These are phyloP conservation scores for Backusella tuberculispora DNA, from an alignment of 192 early-diverging fungal genomes.

Conservation along the genomic window DNA sequence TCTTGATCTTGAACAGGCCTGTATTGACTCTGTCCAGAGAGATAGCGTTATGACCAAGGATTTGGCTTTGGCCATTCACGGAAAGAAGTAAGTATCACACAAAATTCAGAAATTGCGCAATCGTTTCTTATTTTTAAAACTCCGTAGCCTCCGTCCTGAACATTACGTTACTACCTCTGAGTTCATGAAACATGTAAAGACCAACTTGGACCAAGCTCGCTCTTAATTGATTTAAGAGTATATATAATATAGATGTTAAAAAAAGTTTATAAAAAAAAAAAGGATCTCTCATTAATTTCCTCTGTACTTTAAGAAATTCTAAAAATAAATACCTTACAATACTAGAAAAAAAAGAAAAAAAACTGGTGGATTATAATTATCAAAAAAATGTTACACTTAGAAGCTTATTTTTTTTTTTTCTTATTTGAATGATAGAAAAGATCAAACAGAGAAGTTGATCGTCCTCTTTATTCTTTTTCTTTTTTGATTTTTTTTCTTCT, in stretches of 20 bases:
- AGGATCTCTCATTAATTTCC: not conserved
- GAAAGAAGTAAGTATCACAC: constrained; percentile 53
- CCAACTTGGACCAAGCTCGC: constrained; percentile 11
- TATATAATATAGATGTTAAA: not conserved
- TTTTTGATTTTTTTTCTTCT: not conserved
- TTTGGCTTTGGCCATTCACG: constrained; percentile 79
- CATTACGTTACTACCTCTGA: constrained; percentile 23
- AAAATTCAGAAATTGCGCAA: constrained; percentile 13
- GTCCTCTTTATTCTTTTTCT: not conserved
- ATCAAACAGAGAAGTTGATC: constrained; percentile 6
- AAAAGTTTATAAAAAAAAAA: not conserved
- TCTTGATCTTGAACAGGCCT: constrained; percentile 82
- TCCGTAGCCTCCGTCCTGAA: constrained; percentile 17
- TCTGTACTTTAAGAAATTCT: constrained; percentile 2
- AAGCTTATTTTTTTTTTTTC: constrained; percentile 6
- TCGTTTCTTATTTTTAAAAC: constrained; percentile 13
- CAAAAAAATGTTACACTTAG: constrained; percentile 1
- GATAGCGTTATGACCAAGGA: constrained; percentile 94
- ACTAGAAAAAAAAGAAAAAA: not conserved
- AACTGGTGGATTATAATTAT: constrained; percentile 1
- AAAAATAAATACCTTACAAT: constrained; percentile 19
- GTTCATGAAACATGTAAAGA: constrained; percentile 19
- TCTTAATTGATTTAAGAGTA: constrained; percentile 17
- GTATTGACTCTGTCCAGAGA: constrained; percentile 86
- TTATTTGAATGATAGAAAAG: not conserved